Base-by-base conservation (phyloP, 2,329 filamentous ascomycete genomes). In the Graphilbum fragrans region DNA sequence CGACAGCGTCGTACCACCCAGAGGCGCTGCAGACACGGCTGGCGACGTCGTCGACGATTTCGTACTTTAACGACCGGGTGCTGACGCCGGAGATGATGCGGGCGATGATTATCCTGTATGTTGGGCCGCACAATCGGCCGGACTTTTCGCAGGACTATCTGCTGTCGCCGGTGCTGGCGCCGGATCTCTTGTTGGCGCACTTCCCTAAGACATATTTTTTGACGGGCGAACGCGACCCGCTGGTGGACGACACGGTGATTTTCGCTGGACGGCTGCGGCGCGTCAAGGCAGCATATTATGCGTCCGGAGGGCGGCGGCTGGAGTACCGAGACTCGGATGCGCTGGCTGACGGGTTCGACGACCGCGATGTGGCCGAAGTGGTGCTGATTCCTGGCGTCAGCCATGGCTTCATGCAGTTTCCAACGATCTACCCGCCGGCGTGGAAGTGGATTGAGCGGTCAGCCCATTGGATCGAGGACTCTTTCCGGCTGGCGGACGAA, bases 21-120 rank as follows among this genome's bases (percentile, higher is more conserved):
- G 63, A 72, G 45, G 72, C 73, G 2, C 64, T 94, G 46, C 79
- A 75, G 50, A 96, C 92, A 1, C 78, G 88, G n/a, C 73, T 98
- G 10, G 88, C 90, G 16, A 94, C 90, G 57, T 88, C 86, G 0
- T 90, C 82, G n/a, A 94, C 94, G 77, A 93, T 98, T 29, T 95
- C 90, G 0, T 96, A 96, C 62, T 94, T 95, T 60, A 92, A 94
- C 58, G 92, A 98, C 59, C 82, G 92, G 22, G 84, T 98, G 22
- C 70, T 98, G 14, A 90, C 86, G 0, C 90, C 92, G 0, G 92
- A 98, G 60, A 94, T 96, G 86, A 95, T 96, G 82, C 83, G 92
- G 25, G 86, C 88, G 48, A 96, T 98, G 88, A 94, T 98, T 49
- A 94, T 98, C 49, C 70, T 98, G 4, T 98, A 98, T 58, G 84